Evolutionary conservation across 1,284 basidiomycete species (phyloP).

Genomic region (Termitomyces sp.): DNA sequence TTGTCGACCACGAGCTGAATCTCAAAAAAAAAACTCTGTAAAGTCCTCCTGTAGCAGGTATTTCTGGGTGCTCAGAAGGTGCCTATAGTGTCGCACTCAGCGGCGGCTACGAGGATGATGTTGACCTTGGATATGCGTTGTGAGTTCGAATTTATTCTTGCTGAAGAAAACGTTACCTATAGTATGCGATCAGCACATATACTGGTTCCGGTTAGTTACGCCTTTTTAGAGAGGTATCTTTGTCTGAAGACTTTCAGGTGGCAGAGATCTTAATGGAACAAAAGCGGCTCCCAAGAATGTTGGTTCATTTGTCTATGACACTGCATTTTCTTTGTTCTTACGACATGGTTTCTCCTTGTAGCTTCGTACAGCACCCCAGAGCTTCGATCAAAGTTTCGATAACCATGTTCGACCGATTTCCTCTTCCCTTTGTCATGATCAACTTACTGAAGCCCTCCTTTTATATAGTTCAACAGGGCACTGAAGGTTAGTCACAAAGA

Average conservation of each 20-base stretch:
- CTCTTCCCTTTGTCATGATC: background rate
- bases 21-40: background rate
- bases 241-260: conserved; percentile 40
- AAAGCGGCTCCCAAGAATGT: conserved; percentile 74
- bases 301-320: conserved; percentile 17
- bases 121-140: conserved; percentile 78
- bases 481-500: conserved; percentile 43
- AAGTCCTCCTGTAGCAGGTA: conserved; percentile 77
- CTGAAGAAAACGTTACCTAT: background rate
- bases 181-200: conserved; percentile 49
- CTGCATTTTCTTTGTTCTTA: conserved; percentile 1
- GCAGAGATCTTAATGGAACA: conserved; percentile 78
- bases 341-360: conserved; percentile 25
- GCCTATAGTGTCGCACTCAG: conserved; percentile 78
- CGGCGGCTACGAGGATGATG: conserved; percentile 82
- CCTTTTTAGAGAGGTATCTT: background rate
- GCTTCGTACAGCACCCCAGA: conserved; percentile 82
- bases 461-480: conserved; percentile 51
- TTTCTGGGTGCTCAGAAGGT: conserved; percentile 59
- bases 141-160: conserved; percentile 38
- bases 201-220: conserved; percentile 60
- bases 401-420: conserved; percentile 37
- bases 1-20: background rate
- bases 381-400: conserved; percentile 73
- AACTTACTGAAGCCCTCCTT: conserved; percentile 1